These are phyloP conservation scores for Pyrenochaeta sp. DNA, from an alignment of 2,329 filamentous ascomycete species.

Conservation along the genomic window DNA sequence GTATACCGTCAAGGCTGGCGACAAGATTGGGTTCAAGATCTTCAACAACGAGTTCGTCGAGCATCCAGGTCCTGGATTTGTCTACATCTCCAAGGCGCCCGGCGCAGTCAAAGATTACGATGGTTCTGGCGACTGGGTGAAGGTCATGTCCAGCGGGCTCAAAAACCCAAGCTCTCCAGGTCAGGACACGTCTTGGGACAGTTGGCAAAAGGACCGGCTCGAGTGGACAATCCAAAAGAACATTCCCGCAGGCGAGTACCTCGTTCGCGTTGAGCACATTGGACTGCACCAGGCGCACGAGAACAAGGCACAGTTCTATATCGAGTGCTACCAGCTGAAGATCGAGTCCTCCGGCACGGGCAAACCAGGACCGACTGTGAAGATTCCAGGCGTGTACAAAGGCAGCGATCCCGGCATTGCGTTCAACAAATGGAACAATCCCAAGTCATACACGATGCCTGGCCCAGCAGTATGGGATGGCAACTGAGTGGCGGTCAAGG, in stretches of 20 bases:
- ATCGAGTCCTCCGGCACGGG: slow-evolving; percentile 54
- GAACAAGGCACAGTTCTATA: slow-evolving; percentile 46
- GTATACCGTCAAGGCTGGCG: slow-evolving; percentile 54
- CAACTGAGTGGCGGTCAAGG: slow-evolving; percentile 4
- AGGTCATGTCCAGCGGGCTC: slow-evolving; percentile 45
- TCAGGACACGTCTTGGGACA: slow-evolving; percentile 38
- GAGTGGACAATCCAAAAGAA: slow-evolving; percentile 55
- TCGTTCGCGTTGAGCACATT: slow-evolving; percentile 48
- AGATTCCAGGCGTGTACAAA: slow-evolving; percentile 60
- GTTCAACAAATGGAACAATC: slow-evolving; percentile 55
- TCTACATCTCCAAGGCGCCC: slow-evolving; percentile 59
- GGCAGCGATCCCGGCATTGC: slow-evolving; percentile 59
- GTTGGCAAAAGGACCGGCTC: slow-evolving; percentile 52
- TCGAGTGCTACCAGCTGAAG: slow-evolving; percentile 56
- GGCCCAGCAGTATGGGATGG: slow-evolving; percentile 39
- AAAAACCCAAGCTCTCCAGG: slow-evolving; percentile 34
- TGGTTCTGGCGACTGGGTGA: slow-evolving; percentile 62
- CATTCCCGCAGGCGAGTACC: slow-evolving; percentile 51
- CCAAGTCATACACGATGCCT: slow-evolving; percentile 42
- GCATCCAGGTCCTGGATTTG: slow-evolving; percentile 49
- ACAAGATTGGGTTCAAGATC: slow-evolving; percentile 61
- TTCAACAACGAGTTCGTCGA: slow-evolving; percentile 60
- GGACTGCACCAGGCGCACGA: slow-evolving; percentile 42
- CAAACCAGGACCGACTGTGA: slow-evolving; percentile 54
- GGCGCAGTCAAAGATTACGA: slow-evolving; percentile 74